Conservation (phyloP, 768 basidiomycete genomes). For the Suillus discolor region DNA sequence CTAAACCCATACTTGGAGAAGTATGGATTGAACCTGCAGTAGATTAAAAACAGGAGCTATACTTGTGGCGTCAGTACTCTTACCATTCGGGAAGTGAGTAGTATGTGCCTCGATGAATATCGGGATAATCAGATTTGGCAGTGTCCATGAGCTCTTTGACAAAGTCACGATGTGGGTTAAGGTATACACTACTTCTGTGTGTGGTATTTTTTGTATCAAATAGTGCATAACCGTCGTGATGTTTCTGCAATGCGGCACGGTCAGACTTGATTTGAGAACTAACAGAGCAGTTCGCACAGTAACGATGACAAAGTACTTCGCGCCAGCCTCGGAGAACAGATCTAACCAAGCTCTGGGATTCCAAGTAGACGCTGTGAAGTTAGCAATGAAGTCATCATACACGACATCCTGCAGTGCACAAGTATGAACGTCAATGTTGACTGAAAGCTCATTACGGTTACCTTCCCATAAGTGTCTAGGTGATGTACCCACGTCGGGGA, state of each 20-base stretch:
- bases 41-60: neutral
- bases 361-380: conserved; percentile 55
- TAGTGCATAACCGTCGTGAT: conserved; percentile 61
- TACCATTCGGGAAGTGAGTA: conserved; percentile 60
- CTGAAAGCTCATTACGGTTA: conserved; percentile 1
- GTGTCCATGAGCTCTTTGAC: conserved; percentile 51
- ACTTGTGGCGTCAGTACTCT: conserved; percentile 4
- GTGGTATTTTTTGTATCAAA: conserved; percentile 60
- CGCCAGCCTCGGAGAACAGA: conserved; percentile 56
- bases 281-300: conserved; percentile 37
- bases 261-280: neutral
- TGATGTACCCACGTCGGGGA: conserved; percentile 53
- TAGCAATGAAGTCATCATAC: conserved; percentile 61
- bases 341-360: conserved; percentile 58
- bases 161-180: conserved; percentile 55
- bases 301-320: conserved; percentile 63
- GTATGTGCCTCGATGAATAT: conserved; percentile 58
- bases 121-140: conserved; percentile 50
- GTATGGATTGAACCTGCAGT: conserved; percentile 55
- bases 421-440: neutral
- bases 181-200: conserved; percentile 48
- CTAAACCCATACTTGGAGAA: conserved; percentile 52
- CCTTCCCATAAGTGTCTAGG: conserved; percentile 49
- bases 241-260: conserved; percentile 42
- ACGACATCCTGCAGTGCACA: conserved; percentile 38